Percentiles rank a stretch among this genome's conserved stretches.
Evolutionary conservation across 2,329 filamentous ascomycete genomes (phyloP).

Genomic region (Podosphaera aphanis): DNA sequence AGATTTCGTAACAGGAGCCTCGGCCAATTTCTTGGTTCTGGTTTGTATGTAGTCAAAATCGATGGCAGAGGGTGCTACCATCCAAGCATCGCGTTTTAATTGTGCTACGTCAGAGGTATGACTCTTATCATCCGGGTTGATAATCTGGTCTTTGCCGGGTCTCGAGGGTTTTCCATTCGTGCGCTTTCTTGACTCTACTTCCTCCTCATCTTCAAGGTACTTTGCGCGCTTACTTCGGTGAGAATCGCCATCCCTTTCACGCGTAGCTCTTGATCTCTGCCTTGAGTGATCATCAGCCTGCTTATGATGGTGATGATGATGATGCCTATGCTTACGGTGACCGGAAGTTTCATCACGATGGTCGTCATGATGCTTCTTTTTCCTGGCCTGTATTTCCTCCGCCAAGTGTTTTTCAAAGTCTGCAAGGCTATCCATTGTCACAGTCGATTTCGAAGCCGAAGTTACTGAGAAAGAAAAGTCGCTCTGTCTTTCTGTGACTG

Average conservation of each 20-base stretch:
- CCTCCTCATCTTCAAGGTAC: slow-evolving; percentile 17
- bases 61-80: slow-evolving; percentile 65
- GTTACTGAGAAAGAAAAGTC: too few species aligned
- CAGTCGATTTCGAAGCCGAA: too few species aligned
- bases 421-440: too few species aligned
- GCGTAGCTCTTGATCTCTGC: slow-evolving; percentile 5
- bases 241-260: slow-evolving; percentile 8
- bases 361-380: slow-evolving; percentile 23
- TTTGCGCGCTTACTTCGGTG: slow-evolving; percentile 36
- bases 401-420: slow-evolving; percentile 63
- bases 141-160: slow-evolving; percentile 26
- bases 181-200: slow-evolving; percentile 14
- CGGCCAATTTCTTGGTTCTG: slow-evolving; percentile 29
- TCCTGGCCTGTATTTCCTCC: slow-evolving; percentile 32
- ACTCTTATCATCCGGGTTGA: slow-evolving; percentile 26
- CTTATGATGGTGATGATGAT: slow-evolving; percentile 5
- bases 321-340: slow-evolving; percentile 16
- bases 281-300: slow-evolving; percentile 7
- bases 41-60: slow-evolving; percentile 65
- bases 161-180: slow-evolving; percentile 22
- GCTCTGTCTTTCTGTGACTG: too few species aligned
- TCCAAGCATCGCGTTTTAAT: slow-evolving; percentile 64
- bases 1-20: slow-evolving; percentile 12
- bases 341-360: slow-evolving; percentile 21
- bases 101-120: slow-evolving; percentile 6